phyloP scores from a whole-genome alignment of 2,329 filamentous ascomycete species.

The Cytospora piceicola region DNA sequence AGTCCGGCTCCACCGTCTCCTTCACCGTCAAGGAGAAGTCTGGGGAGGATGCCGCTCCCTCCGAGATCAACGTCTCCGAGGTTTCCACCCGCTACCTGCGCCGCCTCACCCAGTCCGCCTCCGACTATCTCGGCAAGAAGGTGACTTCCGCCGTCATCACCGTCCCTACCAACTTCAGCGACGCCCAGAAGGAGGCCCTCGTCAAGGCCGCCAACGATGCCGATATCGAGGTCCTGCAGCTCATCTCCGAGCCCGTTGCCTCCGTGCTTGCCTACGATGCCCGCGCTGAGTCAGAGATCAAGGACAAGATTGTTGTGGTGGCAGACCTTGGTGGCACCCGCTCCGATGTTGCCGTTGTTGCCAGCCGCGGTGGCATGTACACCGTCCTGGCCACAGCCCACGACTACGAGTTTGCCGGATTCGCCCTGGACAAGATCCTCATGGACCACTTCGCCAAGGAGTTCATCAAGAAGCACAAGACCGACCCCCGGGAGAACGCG shows the following conservation, averaged over 20 bases:
- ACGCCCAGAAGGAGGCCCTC: slow-evolving; percentile 83
- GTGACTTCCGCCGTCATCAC: slow-evolving; percentile 96
- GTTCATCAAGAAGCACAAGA: slow-evolving; percentile 95
- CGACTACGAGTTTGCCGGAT: slow-evolving; percentile 91
- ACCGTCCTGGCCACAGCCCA: slow-evolving; percentile 90
- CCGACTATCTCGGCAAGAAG: slow-evolving; percentile 89
- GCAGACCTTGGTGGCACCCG: slow-evolving; percentile 91
- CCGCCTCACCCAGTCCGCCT: slow-evolving; percentile 79
- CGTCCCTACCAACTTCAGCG: slow-evolving; percentile 89
- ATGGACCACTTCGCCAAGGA: slow-evolving; percentile 98
- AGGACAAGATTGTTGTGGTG: slow-evolving; percentile 90
- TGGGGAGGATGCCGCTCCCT: slow-evolving; percentile 61
- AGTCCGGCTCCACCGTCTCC: slow-evolving; percentile 70
- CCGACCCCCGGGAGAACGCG: slow-evolving; percentile 81
- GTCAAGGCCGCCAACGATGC: slow-evolving; percentile 77
- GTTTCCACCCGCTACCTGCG: slow-evolving; percentile 83
- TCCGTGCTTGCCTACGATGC: slow-evolving; percentile 91
- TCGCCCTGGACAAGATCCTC: slow-evolving; percentile 84
- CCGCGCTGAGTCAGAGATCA: slow-evolving; percentile 68
- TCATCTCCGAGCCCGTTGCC: slow-evolving; percentile 89
- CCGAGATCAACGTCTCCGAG: slow-evolving; percentile 76
- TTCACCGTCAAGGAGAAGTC: slow-evolving; percentile 83
- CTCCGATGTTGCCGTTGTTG: slow-evolving; percentile 88
- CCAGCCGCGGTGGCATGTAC: slow-evolving; percentile 93
- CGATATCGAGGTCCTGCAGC: slow-evolving; percentile 86